Conservation (phyloP, 495 filamentous ascomycete species). For the Letharia columbiana region DNA sequence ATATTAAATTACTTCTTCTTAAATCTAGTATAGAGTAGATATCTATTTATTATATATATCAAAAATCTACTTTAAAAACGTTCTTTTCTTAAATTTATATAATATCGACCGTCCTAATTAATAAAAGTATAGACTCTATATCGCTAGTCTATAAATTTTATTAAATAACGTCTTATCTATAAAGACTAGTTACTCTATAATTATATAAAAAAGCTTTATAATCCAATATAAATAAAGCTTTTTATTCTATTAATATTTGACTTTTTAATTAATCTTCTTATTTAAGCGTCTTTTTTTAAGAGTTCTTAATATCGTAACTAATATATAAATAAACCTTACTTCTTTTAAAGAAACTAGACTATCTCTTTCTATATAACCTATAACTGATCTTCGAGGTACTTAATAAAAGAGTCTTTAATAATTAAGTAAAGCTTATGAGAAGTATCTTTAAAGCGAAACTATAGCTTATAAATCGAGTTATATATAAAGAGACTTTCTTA, state of each 20-base stretch:
- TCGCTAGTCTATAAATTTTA: slow-evolving; percentile 2
- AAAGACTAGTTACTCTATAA: slow-evolving; percentile 12
- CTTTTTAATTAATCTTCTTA: neutral
- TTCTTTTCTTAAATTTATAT: neutral
- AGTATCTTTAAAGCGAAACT: neutral
- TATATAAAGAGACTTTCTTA: slow-evolving; percentile 7
- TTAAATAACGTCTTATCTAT: slow-evolving; percentile 18
- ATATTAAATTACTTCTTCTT: slow-evolving; percentile 1
- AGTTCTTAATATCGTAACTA: neutral
- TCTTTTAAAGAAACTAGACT: slow-evolving; percentile 6
- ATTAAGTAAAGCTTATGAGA: neutral
- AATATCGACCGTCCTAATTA: slow-evolving; percentile 2
- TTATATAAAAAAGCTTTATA: neutral
- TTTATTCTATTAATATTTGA: neutral
- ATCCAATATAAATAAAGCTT: neutral
- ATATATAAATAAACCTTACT: slow-evolving; percentile 14
- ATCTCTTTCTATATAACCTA: too few species aligned
- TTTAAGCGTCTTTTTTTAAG: slow-evolving; percentile 6
- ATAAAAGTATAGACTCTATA: slow-evolving; percentile 8
- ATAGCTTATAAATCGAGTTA: neutral
- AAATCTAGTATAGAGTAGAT: neutral
- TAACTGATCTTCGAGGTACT: too few species aligned
- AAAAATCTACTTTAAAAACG: neutral
- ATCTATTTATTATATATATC: neutral
- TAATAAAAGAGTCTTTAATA: neutral